These are phyloP conservation scores for Stropharia rugosoannulata DNA, from an alignment of 768 basidiomycete species.

Conservation along the genomic window DNA sequence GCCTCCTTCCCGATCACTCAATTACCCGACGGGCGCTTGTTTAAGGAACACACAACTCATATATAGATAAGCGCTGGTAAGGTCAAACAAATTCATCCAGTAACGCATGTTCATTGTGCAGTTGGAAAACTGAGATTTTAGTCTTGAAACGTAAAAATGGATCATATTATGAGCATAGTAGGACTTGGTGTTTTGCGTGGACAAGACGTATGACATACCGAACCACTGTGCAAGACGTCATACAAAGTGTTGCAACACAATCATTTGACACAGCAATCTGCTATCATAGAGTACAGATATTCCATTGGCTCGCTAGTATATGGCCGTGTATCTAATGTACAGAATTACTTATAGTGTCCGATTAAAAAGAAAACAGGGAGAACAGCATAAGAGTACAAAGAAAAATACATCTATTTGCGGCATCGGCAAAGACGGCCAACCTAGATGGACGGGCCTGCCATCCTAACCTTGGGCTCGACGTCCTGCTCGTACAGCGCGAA, in stretches of 20 bases:
- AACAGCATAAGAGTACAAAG: background rate
- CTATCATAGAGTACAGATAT: background rate
- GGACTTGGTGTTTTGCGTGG: too few relatives aligned
- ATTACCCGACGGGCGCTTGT: too few relatives aligned
- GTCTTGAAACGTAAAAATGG: too few relatives aligned
- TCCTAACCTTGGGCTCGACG: constrained; percentile 75
- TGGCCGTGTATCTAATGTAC: constrained; percentile 15
- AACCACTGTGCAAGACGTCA: too few relatives aligned
- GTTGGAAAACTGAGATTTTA: too few relatives aligned
- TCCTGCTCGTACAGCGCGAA: constrained; percentile 91
- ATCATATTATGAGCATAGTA: too few relatives aligned
- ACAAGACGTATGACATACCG: too few relatives aligned
- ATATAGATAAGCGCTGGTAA: too few relatives aligned
- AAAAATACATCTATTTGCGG: background rate
- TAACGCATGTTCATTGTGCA: too few relatives aligned
- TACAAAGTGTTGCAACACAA: background rate
- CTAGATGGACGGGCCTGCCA: constrained; percentile 71
- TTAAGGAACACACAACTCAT: too few relatives aligned
- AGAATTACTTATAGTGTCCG: constrained; percentile 9
- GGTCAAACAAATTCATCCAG: too few relatives aligned
- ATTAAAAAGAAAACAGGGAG: background rate
- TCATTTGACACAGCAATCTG: background rate
- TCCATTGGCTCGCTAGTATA: constrained; percentile 2
- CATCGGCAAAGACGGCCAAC: background rate
- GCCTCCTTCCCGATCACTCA: too few relatives aligned